Conservation (phyloP, 2,329 filamentous ascomycete species). For the Apiospora phragmitis region DNA sequence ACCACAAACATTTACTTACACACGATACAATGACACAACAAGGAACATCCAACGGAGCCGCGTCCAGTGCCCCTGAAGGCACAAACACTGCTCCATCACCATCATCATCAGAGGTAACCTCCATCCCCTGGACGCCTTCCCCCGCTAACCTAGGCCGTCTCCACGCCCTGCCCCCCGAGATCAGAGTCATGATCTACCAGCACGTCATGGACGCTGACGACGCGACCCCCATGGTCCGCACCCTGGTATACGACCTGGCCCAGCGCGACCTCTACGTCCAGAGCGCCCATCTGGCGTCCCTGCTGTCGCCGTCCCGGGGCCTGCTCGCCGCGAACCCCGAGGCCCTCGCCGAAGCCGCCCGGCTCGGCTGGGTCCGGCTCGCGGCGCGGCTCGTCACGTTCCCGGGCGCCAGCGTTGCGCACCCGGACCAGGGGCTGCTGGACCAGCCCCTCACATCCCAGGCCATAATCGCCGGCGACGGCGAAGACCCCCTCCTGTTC, state of each 20-base stretch:
- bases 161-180: background rate
- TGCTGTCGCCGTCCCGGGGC: background rate
- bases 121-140: background rate
- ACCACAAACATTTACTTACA: background rate
- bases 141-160: background rate
- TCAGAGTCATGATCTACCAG: background rate
- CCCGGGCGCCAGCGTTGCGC: background rate
- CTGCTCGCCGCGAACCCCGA: background rate
- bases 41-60: background rate
- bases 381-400: background rate
- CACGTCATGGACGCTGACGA: background rate
- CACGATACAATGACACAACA: background rate
- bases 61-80: background rate
- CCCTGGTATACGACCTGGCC: background rate
- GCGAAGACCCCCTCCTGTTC: background rate
- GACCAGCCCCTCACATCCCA: background rate
- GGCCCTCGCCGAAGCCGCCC: background rate
- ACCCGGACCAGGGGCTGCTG: background rate
- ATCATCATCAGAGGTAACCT: background rate
- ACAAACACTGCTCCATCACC: no score
- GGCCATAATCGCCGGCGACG: background rate
- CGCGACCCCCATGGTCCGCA: background rate
- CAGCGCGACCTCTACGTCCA: background rate
- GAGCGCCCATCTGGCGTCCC: background rate
- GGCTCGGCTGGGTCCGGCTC: background rate